phyloP scores from a whole-genome alignment of 805 yeast species.

The Saccharomycopsis vini region DNA sequence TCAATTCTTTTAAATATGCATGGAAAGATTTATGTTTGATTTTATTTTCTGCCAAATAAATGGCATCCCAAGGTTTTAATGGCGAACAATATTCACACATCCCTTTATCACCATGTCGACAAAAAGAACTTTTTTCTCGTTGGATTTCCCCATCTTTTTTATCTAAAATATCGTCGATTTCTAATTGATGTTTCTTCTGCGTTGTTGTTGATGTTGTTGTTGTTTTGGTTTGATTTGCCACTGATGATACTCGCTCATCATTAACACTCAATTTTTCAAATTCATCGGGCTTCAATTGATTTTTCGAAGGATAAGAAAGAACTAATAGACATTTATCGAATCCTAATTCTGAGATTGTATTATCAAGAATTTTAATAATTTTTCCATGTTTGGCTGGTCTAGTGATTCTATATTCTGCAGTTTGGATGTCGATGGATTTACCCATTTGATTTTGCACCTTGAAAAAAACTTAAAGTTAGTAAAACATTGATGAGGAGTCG shows the following conservation, averaged over 20 bases:
- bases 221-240: background rate
- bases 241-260: background rate
- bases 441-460: too few relatives aligned
- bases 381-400: too few relatives aligned
- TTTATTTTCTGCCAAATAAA: constrained; percentile 60
- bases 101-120: constrained; percentile 86
- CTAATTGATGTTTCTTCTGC: constrained; percentile 35
- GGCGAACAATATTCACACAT: constrained; percentile 98
- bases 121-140: constrained; percentile 51
- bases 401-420: too few relatives aligned
- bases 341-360: too few relatives aligned
- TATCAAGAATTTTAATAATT: too few relatives aligned
- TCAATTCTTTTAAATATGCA: constrained; percentile 65
- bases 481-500: too few relatives aligned
- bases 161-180: constrained; percentile 61
- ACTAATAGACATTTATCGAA: background rate
- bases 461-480: too few relatives aligned
- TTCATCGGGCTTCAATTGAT: background rate
- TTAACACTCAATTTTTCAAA: too few relatives aligned
- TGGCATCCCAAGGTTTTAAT: constrained; percentile 86
- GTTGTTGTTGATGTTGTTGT: background rate
- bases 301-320: background rate
- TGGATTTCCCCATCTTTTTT: constrained; percentile 62
- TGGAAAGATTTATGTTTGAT: constrained; percentile 88
- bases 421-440: too few relatives aligned